A percentile compares a stretch with the other conserved stretches of the same genome.
These are phyloP conservation scores for Pichia terricola DNA, from an alignment of 1,139 yeast genomes.

Conservation along the genomic window DNA sequence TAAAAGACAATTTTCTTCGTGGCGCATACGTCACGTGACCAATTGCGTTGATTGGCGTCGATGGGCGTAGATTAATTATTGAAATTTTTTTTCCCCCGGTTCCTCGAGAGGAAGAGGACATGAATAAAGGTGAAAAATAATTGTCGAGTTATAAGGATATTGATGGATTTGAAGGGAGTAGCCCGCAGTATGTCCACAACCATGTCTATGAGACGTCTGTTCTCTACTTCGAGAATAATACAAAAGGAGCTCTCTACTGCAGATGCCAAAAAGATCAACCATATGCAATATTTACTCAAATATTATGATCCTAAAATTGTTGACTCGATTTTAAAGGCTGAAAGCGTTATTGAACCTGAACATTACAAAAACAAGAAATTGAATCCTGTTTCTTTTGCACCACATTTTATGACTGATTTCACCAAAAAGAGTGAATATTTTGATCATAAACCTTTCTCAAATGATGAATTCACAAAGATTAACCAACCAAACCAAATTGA, in stretches of 20 bases:
- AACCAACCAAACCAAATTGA: conserved; percentile 20
- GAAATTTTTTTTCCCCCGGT: too few relatives aligned
- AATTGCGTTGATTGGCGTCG: too few relatives aligned
- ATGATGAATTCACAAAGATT: conserved; percentile 16
- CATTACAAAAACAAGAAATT: conserved; percentile 34
- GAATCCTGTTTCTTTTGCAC: conserved; percentile 40
- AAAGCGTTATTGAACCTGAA: conserved; percentile 59
- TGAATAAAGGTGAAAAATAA: too few relatives aligned
- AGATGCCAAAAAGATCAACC: conserved; percentile 26
- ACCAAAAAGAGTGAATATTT: conserved; percentile 45
- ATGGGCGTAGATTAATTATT: too few relatives aligned
- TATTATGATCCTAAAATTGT: conserved; percentile 72
- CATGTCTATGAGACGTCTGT: too few relatives aligned
- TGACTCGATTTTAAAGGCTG: conserved; percentile 74
- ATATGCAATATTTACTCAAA: conserved; percentile 51
- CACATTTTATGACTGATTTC: conserved; percentile 53
- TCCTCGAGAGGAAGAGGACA: too few relatives aligned
- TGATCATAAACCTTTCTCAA: conserved; percentile 17
- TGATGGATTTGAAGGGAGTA: too few relatives aligned
- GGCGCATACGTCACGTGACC: too few relatives aligned
- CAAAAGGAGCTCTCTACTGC: conserved; percentile 5
- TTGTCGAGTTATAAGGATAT: too few relatives aligned
- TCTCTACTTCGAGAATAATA: too few relatives aligned
- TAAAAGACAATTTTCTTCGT: too few relatives aligned
- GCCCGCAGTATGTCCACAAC: too few relatives aligned